A percentile compares a stretch with the other conserved stretches of the same genome.
These are phyloP conservation scores for Pachysolen tannophilus DNA, from an alignment of 805 yeast species.

Conservation along the genomic window DNA sequence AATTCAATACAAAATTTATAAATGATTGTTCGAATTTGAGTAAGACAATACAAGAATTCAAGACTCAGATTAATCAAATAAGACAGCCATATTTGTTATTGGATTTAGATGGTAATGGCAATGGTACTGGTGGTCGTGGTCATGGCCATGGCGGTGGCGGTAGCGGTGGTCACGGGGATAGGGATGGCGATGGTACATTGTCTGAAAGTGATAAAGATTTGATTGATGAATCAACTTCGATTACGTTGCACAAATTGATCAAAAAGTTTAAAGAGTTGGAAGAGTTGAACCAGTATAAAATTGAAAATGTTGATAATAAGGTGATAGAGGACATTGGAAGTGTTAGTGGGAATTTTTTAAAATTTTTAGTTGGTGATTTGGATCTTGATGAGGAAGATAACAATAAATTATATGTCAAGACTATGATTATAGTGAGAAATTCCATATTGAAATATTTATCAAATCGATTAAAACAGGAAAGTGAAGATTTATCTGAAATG, in stretches of 20 bases:
- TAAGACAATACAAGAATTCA: conserved; percentile 1
- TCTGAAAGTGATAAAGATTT: conserved; percentile 42
- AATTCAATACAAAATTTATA: conserved; percentile 5
- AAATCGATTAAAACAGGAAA: conserved; percentile 31
- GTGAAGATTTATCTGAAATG: conserved; percentile 37
- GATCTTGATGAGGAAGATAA: conserved; percentile 15
- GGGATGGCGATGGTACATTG: too few species aligned
- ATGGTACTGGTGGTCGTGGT: conserved; percentile 13
- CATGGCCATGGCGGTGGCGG: too few species aligned
- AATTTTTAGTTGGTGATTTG: conserved; percentile 13
- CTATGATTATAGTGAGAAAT: conserved; percentile 30
- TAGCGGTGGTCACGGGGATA: too few species aligned
- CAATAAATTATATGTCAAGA: conserved; percentile 16
- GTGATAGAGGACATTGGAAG: conserved; percentile 4
- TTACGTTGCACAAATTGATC: conserved; percentile 42
- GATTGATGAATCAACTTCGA: conserved; percentile 46
- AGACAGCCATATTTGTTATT: conserved; percentile 21
- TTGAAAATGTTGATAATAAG: conserved; percentile 13
- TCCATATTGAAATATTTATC: conserved; percentile 43
- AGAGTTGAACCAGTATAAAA: conserved; percentile 42
- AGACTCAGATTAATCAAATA: conserved; percentile 14
- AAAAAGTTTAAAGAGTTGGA: conserved; percentile 42
- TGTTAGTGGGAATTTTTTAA: conserved; percentile 8
- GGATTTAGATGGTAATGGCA: conserved; percentile 13
- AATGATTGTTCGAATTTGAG: conserved; percentile 5